phyloP scores from a whole-genome alignment of 2,329 filamentous ascomycete genomes.

The Claviceps capensis region DNA sequence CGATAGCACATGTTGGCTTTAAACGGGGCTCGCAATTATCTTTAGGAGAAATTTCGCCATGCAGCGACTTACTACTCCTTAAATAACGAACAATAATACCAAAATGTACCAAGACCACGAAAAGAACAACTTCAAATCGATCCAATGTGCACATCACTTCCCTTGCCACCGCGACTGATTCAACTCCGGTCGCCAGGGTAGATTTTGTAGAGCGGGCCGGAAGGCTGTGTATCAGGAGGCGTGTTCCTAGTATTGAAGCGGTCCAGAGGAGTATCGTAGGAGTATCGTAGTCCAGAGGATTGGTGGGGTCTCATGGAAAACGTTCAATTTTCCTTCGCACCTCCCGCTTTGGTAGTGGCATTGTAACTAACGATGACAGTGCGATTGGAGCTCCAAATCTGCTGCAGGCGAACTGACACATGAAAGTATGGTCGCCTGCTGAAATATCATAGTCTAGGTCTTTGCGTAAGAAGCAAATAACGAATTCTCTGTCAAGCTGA shows the following conservation, averaged over 20 bases:
- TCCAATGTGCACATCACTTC: background rate
- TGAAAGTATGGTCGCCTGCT: conserved; percentile 6
- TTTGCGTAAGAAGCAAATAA: background rate
- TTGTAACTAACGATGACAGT: conserved; percentile 4
- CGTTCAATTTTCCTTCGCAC: background rate
- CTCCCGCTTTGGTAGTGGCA: background rate
- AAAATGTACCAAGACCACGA: background rate
- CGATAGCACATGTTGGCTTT: background rate
- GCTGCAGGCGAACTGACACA: conserved; percentile 12
- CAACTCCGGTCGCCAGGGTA: background rate
- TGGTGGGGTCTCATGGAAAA: conserved; percentile 11
- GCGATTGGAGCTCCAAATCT: conserved; percentile 16
- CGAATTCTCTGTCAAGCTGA: background rate
- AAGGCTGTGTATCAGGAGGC: background rate
- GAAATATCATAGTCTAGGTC: background rate
- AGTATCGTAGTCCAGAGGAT: conserved; percentile 15
- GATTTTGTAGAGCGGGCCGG: background rate
- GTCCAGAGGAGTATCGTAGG: conserved; percentile 19
- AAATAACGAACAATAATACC: background rate
- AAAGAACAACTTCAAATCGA: background rate
- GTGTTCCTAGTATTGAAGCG: background rate
- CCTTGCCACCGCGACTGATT: background rate
- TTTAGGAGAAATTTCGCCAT: background rate
- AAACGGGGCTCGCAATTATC: background rate
- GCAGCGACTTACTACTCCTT: background rate